phyloP scores from a whole-genome alignment of 345 rosid species.

The Citrus glauca region DNA sequence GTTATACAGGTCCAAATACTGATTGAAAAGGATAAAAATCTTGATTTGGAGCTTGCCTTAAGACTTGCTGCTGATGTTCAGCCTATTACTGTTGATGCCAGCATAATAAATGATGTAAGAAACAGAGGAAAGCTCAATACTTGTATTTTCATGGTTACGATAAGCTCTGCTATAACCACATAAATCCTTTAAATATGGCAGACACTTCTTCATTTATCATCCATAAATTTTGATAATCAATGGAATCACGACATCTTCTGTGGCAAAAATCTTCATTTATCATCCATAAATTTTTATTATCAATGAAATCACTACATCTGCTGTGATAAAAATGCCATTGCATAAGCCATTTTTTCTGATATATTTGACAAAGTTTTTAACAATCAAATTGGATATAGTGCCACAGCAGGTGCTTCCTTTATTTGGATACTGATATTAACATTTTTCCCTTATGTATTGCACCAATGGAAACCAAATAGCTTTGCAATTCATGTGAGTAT shows the following conservation, averaged over 20 bases:
- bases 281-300: neutral
- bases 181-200: neutral
- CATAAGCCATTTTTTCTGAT: neutral
- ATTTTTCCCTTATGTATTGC: no score
- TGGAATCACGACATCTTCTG: neutral
- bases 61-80: constrained; percentile 75
- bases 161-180: neutral
- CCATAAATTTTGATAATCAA: neutral
- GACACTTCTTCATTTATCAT: neutral
- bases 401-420: neutral
- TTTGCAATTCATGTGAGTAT: neutral
- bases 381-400: neutral
- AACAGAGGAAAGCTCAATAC: neutral
- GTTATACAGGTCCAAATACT: constrained; percentile 74
- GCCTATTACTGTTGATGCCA: constrained; percentile 55
- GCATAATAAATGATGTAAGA: constrained; percentile 70
- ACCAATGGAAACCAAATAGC: no score
- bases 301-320: neutral
- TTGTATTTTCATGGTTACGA: neutral
- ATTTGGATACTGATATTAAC: neutral
- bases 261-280: neutral
- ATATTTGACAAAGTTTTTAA: neutral
- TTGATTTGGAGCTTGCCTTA: constrained; percentile 61
- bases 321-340: neutral
- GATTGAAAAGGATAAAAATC: constrained; percentile 66